Conservation (phyloP, 2,329 filamentous ascomycete genomes). For the Pseudogymnoascus sp. region DNA sequence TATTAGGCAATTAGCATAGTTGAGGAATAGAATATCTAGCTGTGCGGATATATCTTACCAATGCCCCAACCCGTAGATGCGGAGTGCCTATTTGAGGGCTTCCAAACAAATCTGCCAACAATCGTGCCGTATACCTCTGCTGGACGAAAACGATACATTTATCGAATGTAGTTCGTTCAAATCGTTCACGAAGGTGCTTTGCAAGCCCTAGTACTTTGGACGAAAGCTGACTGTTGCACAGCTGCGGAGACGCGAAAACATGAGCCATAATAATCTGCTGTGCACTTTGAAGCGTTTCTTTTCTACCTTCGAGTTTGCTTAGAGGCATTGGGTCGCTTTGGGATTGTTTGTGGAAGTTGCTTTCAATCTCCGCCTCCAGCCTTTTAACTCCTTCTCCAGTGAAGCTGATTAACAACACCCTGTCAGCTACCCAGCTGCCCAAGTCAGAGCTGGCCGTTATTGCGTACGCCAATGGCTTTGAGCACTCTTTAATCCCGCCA, state of each 20-base stretch:
- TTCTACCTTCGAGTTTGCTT: slow-evolving; percentile 42
- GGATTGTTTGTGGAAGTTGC: slow-evolving; percentile 28
- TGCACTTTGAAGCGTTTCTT: slow-evolving; percentile 50
- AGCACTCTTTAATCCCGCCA: slow-evolving; percentile 24
- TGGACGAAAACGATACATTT: slow-evolving; percentile 87
- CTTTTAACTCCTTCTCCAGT: slow-evolving; percentile 53
- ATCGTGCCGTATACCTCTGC: slow-evolving; percentile 64
- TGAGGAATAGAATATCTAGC: not conserved
- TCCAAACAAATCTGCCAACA: slow-evolving; percentile 62
- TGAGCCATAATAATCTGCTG: slow-evolving; percentile 47
- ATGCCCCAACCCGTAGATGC: slow-evolving; percentile 50
- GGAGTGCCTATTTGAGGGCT: slow-evolving; percentile 45
- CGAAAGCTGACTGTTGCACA: slow-evolving; percentile 43
- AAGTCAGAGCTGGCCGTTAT: slow-evolving; percentile 55
- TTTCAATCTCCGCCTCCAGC: slow-evolving; percentile 48
- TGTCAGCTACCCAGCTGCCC: slow-evolving; percentile 78
- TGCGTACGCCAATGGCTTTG: slow-evolving; percentile 40
- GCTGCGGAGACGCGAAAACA: slow-evolving; percentile 34
- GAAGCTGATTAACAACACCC: slow-evolving; percentile 67
- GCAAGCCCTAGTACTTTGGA: slow-evolving; percentile 62
- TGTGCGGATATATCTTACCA: slow-evolving; percentile 42
- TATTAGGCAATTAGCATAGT: not conserved
- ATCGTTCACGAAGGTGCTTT: slow-evolving; percentile 53
- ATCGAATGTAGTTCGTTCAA: slow-evolving; percentile 45
- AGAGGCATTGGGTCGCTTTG: slow-evolving; percentile 18